A percentile compares a stretch with the other conserved stretches of the same genome.
These are phyloP conservation scores for Tuber indicum DNA, from an alignment of 495 filamentous ascomycete genomes.

Conservation along the genomic window DNA sequence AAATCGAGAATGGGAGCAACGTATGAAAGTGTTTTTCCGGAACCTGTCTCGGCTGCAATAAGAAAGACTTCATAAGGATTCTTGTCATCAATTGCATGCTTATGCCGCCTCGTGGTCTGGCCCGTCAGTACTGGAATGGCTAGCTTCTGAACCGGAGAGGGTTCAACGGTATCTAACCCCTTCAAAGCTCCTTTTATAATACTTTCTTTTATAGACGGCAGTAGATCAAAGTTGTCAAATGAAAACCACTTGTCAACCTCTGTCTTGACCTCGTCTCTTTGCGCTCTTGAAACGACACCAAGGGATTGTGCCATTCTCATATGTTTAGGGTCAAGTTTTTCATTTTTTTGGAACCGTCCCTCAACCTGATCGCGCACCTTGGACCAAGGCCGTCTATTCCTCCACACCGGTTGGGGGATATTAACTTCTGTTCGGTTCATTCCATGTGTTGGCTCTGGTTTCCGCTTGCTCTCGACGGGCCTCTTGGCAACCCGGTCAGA, in stretches of 20 bases:
- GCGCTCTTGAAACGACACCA: slow-evolving; percentile 63
- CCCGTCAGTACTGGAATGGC: slow-evolving; percentile 75
- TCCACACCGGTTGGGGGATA: slow-evolving; percentile 41
- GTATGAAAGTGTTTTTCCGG: slow-evolving; percentile 93
- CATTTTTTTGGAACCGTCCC: slow-evolving; percentile 20
- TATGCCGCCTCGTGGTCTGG: slow-evolving; percentile 24
- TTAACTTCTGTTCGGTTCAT: slow-evolving; percentile 72
- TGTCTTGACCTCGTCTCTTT: slow-evolving; percentile 61
- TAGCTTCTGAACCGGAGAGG: slow-evolving; percentile 81
- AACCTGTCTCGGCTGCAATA: slow-evolving; percentile 91
- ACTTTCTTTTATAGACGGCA: slow-evolving; percentile 66
- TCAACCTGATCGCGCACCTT: not conserved
- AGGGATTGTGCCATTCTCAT: slow-evolving; percentile 90
- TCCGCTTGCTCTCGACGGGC: slow-evolving; percentile 41
- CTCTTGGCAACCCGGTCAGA: slow-evolving; percentile 60
- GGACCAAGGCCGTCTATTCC: not conserved
- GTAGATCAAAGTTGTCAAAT: slow-evolving; percentile 72
- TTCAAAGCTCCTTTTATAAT: slow-evolving; percentile 63
- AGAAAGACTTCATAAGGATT: slow-evolving; percentile 59
- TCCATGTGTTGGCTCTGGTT: slow-evolving; percentile 57
- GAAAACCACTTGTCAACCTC: slow-evolving; percentile 61
- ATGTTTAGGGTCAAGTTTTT: slow-evolving; percentile 60
- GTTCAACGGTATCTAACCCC: slow-evolving; percentile 62
- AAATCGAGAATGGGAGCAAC: slow-evolving; percentile 73
- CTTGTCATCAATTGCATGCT: slow-evolving; percentile 5